Evolutionary conservation across 257 asterid genomes (phyloP).

Genomic region (Jasminum sambac): DNA sequence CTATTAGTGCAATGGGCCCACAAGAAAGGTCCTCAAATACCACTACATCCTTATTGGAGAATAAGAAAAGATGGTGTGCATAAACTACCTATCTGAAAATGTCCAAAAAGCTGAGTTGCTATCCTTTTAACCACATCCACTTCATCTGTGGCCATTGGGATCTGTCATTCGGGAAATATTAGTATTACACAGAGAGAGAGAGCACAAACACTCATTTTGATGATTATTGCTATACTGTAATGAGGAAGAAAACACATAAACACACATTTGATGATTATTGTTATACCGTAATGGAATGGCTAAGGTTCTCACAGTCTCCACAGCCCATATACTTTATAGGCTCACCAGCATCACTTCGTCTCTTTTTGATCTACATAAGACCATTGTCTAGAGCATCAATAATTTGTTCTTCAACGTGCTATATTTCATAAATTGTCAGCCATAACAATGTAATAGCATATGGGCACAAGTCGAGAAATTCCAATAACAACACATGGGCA

Average conservation of each 20-base stretch:
- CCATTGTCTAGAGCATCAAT: constrained; percentile 16
- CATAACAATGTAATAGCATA: not conserved
- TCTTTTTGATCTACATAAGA: constrained; percentile 73
- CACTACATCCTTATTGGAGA: not conserved
- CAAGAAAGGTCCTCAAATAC: not conserved
- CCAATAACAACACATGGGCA: not conserved
- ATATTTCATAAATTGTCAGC: constrained; percentile 9
- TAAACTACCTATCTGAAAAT: constrained; percentile 71
- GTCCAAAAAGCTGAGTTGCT: constrained; percentile 70
- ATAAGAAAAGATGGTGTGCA: not conserved
- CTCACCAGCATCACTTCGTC: constrained; percentile 78
- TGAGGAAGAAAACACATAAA: constrained; percentile 9
- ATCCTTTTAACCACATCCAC: constrained; percentile 79
- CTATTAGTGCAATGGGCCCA: constrained; percentile 6
- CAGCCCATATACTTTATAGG: constrained; percentile 91
- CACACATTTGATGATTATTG: constrained; percentile 12
- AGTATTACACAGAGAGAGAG: too few relatives aligned
- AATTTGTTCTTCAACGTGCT: constrained; percentile 8
- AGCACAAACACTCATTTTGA: too few relatives aligned
- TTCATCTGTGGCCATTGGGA: constrained; percentile 83
- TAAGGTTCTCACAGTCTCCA: constrained; percentile 90
- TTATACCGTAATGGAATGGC: constrained; percentile 83
- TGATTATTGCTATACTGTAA: not conserved
- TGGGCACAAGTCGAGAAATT: constrained; percentile 6
- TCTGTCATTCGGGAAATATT: constrained; percentile 41